Percentiles rank a stretch among this genome's conserved stretches.
Conservation (phyloP, 202 grass and related monocot species). For the Eragrostis tef region DNA sequence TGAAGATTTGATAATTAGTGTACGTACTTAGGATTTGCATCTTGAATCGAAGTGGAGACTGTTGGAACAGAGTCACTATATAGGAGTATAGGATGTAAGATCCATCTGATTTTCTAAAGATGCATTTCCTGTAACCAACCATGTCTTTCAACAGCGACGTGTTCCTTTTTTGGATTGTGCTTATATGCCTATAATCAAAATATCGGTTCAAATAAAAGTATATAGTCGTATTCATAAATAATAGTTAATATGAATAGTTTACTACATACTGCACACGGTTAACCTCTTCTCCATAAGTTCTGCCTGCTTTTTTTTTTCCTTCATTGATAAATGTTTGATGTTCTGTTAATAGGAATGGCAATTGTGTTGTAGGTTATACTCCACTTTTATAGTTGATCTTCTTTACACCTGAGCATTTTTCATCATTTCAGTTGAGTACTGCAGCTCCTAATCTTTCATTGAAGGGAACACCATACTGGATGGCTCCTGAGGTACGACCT, state of each 20-base stretch:
- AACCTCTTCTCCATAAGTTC: not conserved
- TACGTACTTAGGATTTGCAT: not conserved
- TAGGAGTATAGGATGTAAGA: not conserved
- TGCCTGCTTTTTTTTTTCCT: not conserved
- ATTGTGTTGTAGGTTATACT: constrained; percentile 25
- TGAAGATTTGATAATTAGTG: constrained; percentile 28
- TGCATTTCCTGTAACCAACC: not conserved
- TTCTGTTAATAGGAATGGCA: not conserved
- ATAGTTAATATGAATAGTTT: not conserved
- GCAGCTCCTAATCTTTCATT: constrained; percentile 79
- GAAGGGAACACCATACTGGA: constrained; percentile 95
- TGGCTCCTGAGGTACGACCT: constrained; percentile 83
- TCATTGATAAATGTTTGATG: constrained; percentile 18
- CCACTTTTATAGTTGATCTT: constrained; percentile 34
- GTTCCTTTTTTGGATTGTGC: not conserved
- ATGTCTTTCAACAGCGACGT: not conserved
- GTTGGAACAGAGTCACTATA: not conserved
- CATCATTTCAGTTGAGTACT: constrained; percentile 65
- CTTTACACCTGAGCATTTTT: constrained; percentile 14
- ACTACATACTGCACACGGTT: not conserved
- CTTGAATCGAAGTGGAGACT: constrained; percentile 1
- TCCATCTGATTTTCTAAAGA: not conserved
- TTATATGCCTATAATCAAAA: not conserved
- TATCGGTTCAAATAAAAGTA: not conserved
- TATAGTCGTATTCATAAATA: not conserved